These are phyloP conservation scores for Aspergillus brasiliensis DNA, from an alignment of 2,329 filamentous ascomycete species.

Conservation along the genomic window DNA sequence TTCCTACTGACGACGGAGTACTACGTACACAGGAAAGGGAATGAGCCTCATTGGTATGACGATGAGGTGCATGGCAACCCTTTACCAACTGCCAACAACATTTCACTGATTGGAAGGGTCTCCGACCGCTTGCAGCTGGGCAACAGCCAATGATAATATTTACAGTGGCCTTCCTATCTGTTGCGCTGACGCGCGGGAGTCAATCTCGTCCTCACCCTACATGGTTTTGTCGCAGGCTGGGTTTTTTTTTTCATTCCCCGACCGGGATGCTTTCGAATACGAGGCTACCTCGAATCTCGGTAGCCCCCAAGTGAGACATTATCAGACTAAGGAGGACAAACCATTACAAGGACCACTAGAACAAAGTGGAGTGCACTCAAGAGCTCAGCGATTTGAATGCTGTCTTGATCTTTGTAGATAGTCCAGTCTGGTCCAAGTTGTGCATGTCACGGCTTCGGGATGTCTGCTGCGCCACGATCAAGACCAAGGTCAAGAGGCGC, in stretches of 20 bases:
- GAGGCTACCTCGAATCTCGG: background rate
- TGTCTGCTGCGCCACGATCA: background rate
- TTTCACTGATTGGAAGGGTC: constrained; percentile 9
- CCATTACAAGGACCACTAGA: no score
- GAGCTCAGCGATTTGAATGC: background rate
- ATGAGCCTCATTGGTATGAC: constrained; percentile 10
- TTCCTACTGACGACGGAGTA: no score
- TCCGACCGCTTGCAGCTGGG: background rate
- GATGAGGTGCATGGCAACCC: constrained; percentile 2
- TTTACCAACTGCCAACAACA: background rate
- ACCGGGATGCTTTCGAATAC: background rate
- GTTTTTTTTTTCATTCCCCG: background rate
- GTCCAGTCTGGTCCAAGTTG: background rate
- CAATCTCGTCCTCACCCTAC: background rate
- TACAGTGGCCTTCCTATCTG: background rate
- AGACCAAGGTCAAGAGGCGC: background rate
- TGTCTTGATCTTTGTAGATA: background rate
- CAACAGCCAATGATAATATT: background rate
- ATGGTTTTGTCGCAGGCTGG: background rate
- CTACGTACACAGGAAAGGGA: no score
- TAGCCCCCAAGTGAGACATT: background rate
- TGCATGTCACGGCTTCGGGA: background rate
- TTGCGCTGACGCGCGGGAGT: background rate
- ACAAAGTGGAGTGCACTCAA: background rate
- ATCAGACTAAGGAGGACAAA: background rate